Percentiles rank a stretch among this genome's conserved stretches.
Evolutionary conservation across 345 rosid species (phyloP).

Genomic region (Syzygium oleosum): DNA sequence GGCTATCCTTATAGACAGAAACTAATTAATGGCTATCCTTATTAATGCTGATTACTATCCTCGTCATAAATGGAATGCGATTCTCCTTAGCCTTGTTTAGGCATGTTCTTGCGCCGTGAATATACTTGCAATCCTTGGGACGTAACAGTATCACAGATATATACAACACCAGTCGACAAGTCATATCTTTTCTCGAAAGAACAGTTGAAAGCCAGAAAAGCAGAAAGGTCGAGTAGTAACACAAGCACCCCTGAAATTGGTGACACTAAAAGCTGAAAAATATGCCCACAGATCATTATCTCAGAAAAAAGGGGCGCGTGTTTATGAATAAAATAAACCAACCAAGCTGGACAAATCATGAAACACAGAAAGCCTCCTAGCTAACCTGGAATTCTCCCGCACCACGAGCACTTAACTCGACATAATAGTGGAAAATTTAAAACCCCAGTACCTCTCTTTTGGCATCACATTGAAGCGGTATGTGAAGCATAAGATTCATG

Average conservation of each 20-base stretch:
- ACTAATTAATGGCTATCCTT: no score
- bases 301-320: not conserved
- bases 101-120: no score
- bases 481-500: not conserved
- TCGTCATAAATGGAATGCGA: not conserved
- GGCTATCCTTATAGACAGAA: no score
- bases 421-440: not conserved
- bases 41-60: no score
- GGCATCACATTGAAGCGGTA: not conserved
- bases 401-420: not conserved
- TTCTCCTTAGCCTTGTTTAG: no score
- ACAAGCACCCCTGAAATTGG: not conserved
- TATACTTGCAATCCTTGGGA: no score
- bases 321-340: no score
- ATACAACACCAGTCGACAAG: not conserved
- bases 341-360: not conserved
- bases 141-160: fast-evolving
- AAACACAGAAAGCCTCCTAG: not conserved
- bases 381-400: not conserved
- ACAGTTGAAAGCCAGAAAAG: not conserved
- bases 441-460: not conserved
- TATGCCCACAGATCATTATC: not conserved
- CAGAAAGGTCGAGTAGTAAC: not conserved
- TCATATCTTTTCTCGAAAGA: not conserved
- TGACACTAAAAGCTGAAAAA: not conserved